These are phyloP conservation scores for Cicer yamashitae DNA, from an alignment of 306 rosid species.

Conservation along the genomic window DNA sequence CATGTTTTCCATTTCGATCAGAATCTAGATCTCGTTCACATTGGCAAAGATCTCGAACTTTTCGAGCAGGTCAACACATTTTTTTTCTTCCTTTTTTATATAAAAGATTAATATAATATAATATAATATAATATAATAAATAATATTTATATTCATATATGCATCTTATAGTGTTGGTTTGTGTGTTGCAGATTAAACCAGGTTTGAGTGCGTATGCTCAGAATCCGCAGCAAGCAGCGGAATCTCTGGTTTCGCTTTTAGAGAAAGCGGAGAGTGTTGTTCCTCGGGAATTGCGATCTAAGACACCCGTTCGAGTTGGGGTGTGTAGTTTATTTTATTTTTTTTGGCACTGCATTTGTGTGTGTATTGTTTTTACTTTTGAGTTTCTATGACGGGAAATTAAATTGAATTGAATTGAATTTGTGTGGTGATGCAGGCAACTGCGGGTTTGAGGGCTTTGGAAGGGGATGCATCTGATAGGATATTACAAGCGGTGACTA, in stretches of 20 bases:
- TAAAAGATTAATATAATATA: neutral
- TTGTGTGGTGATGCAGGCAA: conserved; percentile 68
- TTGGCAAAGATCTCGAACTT: conserved; percentile 91
- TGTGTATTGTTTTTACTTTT: conserved; percentile 6
- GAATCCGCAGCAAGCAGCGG: conserved; percentile 76
- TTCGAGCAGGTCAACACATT: conserved; percentile 63
- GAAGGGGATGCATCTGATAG: conserved; percentile 78
- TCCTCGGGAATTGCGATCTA: conserved; percentile 71
- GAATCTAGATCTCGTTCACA: conserved; percentile 79
- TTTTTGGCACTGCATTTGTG: neutral
- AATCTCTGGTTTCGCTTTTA: conserved; percentile 68
- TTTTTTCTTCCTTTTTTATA: neutral
- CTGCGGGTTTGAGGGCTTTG: conserved; percentile 93
- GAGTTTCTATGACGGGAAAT: conserved; percentile 42
- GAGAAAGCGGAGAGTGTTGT: conserved; percentile 77
- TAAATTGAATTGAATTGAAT: conserved; percentile 21
- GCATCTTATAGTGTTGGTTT: conserved; percentile 23
- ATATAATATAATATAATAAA: neutral
- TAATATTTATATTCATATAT: neutral
- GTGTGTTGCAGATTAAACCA: conserved; percentile 57
- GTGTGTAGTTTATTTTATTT: conserved; percentile 46
- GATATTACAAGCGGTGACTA: conserved; percentile 85
- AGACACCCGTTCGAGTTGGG: conserved; percentile 96
- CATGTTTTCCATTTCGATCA: conserved; percentile 85
- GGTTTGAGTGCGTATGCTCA: conserved; percentile 82